These are phyloP conservation scores for Ogataea nonfermentans DNA, from an alignment of 805 yeast species.

Conservation along the genomic window DNA sequence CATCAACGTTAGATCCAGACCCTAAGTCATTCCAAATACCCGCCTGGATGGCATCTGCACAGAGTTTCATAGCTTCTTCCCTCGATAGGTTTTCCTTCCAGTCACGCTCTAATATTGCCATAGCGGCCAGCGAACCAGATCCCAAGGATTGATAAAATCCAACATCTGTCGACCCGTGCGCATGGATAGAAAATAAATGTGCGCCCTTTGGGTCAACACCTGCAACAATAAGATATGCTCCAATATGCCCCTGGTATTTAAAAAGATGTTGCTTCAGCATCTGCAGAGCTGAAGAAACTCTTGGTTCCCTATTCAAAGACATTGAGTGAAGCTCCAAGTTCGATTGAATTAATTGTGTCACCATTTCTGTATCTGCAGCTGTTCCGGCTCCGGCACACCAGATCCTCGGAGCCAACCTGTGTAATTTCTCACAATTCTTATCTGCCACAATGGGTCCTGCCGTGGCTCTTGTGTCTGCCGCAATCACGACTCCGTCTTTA, in stretches of 20 bases:
- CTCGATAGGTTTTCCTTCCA: slow-evolving; percentile 77
- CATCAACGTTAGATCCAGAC: slow-evolving; percentile 96
- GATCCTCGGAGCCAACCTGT: slow-evolving; percentile 82
- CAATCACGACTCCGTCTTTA: slow-evolving; percentile 92
- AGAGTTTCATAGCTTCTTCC: slow-evolving; percentile 89
- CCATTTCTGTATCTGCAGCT: slow-evolving; percentile 99
- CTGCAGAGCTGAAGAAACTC: slow-evolving; percentile 91
- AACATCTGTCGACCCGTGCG: slow-evolving; percentile 97
- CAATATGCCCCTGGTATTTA: slow-evolving; percentile 95
- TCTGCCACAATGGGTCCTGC: slow-evolving; percentile 96
- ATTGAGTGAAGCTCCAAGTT: slow-evolving; percentile 88
- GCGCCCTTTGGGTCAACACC: slow-evolving; percentile 97
- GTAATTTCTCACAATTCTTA: slow-evolving; percentile 95
- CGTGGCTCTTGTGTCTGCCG: slow-evolving; percentile 98
- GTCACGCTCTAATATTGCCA: slow-evolving; percentile 91
- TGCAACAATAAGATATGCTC: slow-evolving; percentile 97
- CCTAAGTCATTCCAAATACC: slow-evolving; percentile 99
- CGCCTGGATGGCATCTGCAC: slow-evolving; percentile 90
- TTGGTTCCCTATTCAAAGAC: slow-evolving; percentile 80
- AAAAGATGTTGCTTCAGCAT: slow-evolving; percentile 92
- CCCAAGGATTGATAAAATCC: slow-evolving; percentile 93
- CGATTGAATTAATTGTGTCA: slow-evolving; percentile 87
- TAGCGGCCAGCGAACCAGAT: slow-evolving; percentile 96
- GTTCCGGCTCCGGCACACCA: slow-evolving; percentile 99
- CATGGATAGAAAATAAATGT: slow-evolving; percentile 88